Evolutionary conservation across 1,284 basidiomycete genomes (phyloP), one percentile per base, ranked within the genome.

Genomic region (Porodaedalea pini): DNA sequence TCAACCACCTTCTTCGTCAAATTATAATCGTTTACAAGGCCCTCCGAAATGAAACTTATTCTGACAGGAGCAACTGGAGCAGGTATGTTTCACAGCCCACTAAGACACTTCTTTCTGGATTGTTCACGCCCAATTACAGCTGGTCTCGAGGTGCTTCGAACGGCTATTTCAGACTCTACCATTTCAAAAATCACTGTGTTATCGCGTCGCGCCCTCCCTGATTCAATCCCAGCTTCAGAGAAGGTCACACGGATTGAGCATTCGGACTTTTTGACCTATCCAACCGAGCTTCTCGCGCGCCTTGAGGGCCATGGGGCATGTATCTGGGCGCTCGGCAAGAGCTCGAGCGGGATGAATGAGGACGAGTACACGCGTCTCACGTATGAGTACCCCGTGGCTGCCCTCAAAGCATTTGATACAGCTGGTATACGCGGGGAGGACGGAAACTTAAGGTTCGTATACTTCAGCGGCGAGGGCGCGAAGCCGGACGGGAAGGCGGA

Each of bases 311-410:
- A 75, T 55, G 74, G 76, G 52, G 74, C 70, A 4, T 71, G 71
- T 60, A 65, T 77, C 7, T 77, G 75, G 75, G 74, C 74, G 19
- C 65, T 74, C 15, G 75, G 75, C 0, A 67, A 62, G 47, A 65
- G 65, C 25, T 57, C 68, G 0, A 21, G 60, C 0, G 74, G 74
- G 23, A 66, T 73, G 65, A 63, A 58, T 7, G 75, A 75, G 53
- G 63, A 64, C 37, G 70, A 70, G 25, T 77, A 76, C 59, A 73
- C 69, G 2, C 63, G 64, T 48, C 63, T 76, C 51, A 75, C 73
- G 2, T 66, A 72, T 48, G 71, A 71, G 31, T 75, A 69, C 55
- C 64, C 71, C 17, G 61, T 72, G 57, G 61, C 67, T 2, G 68
- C 70, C 23, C 63, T 71, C 11, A 60, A 62, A 10, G 73, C 70